Percentiles rank a stretch among this genome's conserved stretches.
These are phyloP conservation scores for Trichoderma simmonsii DNA, from an alignment of 2,329 filamentous ascomycete genomes.

Conservation along the genomic window DNA sequence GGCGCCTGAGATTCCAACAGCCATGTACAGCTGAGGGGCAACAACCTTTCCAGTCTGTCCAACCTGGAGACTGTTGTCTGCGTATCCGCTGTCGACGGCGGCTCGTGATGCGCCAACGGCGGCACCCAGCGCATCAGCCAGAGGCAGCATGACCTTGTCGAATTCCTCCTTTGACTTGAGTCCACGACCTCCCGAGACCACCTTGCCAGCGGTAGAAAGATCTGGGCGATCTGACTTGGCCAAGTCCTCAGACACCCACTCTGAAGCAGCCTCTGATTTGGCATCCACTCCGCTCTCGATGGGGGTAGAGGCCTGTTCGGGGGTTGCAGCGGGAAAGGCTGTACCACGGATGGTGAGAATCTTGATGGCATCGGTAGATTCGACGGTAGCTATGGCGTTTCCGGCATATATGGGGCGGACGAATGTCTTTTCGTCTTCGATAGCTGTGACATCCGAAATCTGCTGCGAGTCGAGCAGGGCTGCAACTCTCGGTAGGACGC, in stretches of 20 bases:
- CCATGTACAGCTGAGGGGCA: slow-evolving; percentile 90
- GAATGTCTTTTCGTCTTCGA: slow-evolving; percentile 91
- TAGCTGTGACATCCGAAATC: slow-evolving; percentile 83
- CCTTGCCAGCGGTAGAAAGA: slow-evolving; percentile 79
- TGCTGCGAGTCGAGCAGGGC: slow-evolving; percentile 90
- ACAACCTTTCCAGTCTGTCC: slow-evolving; percentile 99
- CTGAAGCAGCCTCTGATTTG: slow-evolving; percentile 67
- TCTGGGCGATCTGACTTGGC: slow-evolving; percentile 93
- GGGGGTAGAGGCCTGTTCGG: slow-evolving; percentile 68
- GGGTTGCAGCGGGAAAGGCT: slow-evolving; percentile 74
- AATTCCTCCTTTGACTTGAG: slow-evolving; percentile 99
- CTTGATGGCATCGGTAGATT: slow-evolving; percentile 83
- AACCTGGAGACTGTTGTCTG: slow-evolving; percentile 97
- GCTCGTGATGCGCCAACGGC: slow-evolving; percentile 93
- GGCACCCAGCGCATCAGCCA: slow-evolving; percentile 90
- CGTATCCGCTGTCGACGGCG: slow-evolving; percentile 94
- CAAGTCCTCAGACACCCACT: slow-evolving; percentile 94
- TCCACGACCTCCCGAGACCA: slow-evolving; percentile 90
- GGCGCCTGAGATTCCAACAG: slow-evolving; percentile 91
- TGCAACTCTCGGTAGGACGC: slow-evolving; percentile 83
- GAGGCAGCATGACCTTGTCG: slow-evolving; percentile 83
- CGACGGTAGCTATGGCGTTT: slow-evolving; percentile 93
- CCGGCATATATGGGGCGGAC: slow-evolving; percentile 96
- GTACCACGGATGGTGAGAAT: slow-evolving; percentile 90
- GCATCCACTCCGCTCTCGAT: slow-evolving; percentile 82